Evolutionary conservation across 148 eudicot species (phyloP), one percentile per base, ranked within the genome.

Genomic region (Persicaria maculosa): DNA sequence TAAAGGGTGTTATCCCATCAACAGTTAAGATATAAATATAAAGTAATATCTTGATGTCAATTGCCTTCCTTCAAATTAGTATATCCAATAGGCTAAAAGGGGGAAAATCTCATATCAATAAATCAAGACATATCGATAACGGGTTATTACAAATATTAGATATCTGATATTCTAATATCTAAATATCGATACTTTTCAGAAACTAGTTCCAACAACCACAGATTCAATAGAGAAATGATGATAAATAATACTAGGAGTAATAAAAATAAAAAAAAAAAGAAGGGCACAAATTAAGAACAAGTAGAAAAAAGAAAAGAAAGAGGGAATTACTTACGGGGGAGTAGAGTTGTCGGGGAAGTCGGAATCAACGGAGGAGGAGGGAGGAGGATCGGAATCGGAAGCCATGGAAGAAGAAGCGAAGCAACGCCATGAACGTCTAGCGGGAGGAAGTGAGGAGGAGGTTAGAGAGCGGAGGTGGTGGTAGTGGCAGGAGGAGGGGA

Each of bases 381-480:
- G 9, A 25, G 73, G 73, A 71, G 73, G 73, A 16, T 71, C 73
- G 19, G 50, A 22, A 48, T 71, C 73, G 53, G 73, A 47, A 71
- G 53, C 73, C 73, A 71, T 71, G 53, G 73, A 71, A 19, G 31
- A 69, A 44, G 72, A 69, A 69, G 22, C 72, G 4, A 47, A 48
- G 54, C 52, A 71, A 71, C 73, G 70, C 46, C 46, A 65, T 65
- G 70, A 36, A 40, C 46, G 70, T 36, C 43, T 65, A 5, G 16
- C 17, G 16, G 68, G 12, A 62, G 68, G 9, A 31, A 62, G 3
- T 9, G 7, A 9, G 44, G 36, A 16, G 36, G 14, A 31, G 44
- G 15, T 9, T 5, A 62, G 14, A 0, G 25, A 6, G 9, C 46
- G 43, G 70, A 19, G 17, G 14, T 19, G 70, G 9, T 65, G 70